Base-by-base conservation (phyloP, 2,329 filamentous ascomycete genomes). In the Penicillium frequentans region DNA sequence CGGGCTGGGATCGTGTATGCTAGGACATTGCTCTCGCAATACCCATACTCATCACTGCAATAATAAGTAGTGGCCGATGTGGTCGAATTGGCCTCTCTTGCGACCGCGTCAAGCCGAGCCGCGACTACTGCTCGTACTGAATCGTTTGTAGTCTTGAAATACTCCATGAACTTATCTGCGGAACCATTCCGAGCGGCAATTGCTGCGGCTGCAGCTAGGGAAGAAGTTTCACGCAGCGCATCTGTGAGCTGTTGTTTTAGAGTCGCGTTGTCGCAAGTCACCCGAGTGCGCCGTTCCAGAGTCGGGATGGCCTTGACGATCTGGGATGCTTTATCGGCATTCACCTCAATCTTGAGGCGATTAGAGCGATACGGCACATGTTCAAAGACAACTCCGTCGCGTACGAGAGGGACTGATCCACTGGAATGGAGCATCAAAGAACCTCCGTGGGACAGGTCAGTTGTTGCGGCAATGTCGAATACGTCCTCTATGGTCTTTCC, bases 61-160 rank as follows among this genome's bases (percentile, higher is more conserved):
- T 85, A 84, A 64, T 83, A 84, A 1, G 71, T 72, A 2, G 84
- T 84, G 2, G 69, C 65, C 1, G 74, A 70, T 26, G 71, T 78
- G 19, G 77, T 77, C 16, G 81, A 81, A 52, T 77, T 73, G 57
- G 86, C 87, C 72, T 89, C 84, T 2, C 64, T 64, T 5, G 83
- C 81, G 7, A 88, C 78, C 46, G 77, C 75, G 52, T 78, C 79
- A 52, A 88, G 79, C 26, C 76, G 76, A n/a, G 67, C 70, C 2
- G 82, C 77, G 7, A 88, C 84, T 1, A 74, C 78, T 51, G 69
- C 76, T 42, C 81, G 80, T 10, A 77, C 77, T 3, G 72, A 59
- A n/a, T 71, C 60, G 13, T 75, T 72, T 27, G 81, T 82, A 0
- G 81, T 81, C 74, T 86, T 88, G 81, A 89, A 90, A 78, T 86